Evolutionary conservation across 371 early-diverging fungal genomes (phyloP).

Genomic region (Lichtheimia corymbifera): DNA sequence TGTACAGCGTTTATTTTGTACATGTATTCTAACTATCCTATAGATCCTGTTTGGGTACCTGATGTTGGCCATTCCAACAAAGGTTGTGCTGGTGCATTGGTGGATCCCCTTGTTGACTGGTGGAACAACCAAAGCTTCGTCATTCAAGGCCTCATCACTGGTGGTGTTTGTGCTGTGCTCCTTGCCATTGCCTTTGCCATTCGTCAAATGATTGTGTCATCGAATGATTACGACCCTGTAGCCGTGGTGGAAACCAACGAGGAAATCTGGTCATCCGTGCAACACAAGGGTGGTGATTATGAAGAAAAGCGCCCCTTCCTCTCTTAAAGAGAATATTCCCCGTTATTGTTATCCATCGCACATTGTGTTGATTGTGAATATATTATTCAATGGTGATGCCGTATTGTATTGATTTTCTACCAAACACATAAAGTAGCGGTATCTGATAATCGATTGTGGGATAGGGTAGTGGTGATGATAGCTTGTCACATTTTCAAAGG

Average conservation of each 20-base stretch:
- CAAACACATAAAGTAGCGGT: too few relatives aligned
- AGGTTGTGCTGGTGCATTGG: constrained; percentile 19
- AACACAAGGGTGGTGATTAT: constrained; percentile 2
- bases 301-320: constrained; percentile 41
- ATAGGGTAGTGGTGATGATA: too few relatives aligned
- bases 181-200: constrained; percentile 27
- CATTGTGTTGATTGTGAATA: too few relatives aligned
- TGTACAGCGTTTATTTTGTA: neutral
- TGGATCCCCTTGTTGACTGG: constrained; percentile 34
- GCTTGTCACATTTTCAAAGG: too few relatives aligned
- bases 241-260: constrained; percentile 13
- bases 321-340: constrained; percentile 4
- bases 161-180: constrained; percentile 27
- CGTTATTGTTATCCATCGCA: too few relatives aligned
- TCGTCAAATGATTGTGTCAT: constrained; percentile 27
- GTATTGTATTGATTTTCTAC: too few relatives aligned
- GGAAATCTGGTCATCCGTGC: neutral
- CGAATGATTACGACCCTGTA: constrained; percentile 19
- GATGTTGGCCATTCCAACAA: constrained; percentile 3
- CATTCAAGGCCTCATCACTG: constrained; percentile 26
- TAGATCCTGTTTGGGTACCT: constrained; percentile 6
- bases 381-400: too few relatives aligned
- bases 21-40: neutral
- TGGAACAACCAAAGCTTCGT: constrained; percentile 35
- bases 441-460: too few relatives aligned